Evolutionary conservation across 495 filamentous ascomycete species (phyloP), one percentile per base, ranked within the genome.

Genomic region (Talaromyces proteolyticus): DNA sequence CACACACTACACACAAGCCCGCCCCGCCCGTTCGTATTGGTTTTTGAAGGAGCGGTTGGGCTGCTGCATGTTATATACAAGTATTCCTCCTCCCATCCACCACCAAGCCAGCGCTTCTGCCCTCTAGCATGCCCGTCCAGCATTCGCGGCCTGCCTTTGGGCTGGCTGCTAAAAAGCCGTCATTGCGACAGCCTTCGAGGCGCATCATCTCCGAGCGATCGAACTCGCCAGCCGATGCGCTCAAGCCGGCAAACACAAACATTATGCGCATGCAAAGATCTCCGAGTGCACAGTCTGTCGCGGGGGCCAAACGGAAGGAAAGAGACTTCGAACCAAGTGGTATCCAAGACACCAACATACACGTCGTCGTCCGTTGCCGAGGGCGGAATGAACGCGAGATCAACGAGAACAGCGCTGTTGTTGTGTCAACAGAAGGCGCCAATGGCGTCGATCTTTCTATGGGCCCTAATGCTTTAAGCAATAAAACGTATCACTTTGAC

Each of bases 401-500:
- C 24, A 73, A 82, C 44, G 93, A 97, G 64, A 97, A 94, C 61
- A 95, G 89, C 54, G 88, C 87, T 16, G 90, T 97, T 2, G 91
- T 95, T 0, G 78, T 98, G 3, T 81, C 79, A 7, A 95, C 91
- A 3, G 88, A 95, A 52, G 91, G 88, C 2, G 80, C 89, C 20
- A 90, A 87, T 56, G 91, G 91, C 5, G 81, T 98, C 22, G 84
- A 92, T 49, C 67, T 98, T 29, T 91, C 88, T 3, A 95, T 98
- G 90, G 93, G 91, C 19, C 86, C 90, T 11, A 93, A 82, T 63
- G 85, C 91, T 26, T 66, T 96, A 38, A 94, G 88, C 65, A 96
- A 97, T 63, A 98, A 98, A 69, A 86, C 89, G 1, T 98, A 97
- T 63, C 84, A 86, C 51, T 98, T 98, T 60, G 93, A 98, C 65